Evolutionary conservation across 495 filamentous ascomycete species (phyloP).

Genomic region (Aspergillus taichungensis): DNA sequence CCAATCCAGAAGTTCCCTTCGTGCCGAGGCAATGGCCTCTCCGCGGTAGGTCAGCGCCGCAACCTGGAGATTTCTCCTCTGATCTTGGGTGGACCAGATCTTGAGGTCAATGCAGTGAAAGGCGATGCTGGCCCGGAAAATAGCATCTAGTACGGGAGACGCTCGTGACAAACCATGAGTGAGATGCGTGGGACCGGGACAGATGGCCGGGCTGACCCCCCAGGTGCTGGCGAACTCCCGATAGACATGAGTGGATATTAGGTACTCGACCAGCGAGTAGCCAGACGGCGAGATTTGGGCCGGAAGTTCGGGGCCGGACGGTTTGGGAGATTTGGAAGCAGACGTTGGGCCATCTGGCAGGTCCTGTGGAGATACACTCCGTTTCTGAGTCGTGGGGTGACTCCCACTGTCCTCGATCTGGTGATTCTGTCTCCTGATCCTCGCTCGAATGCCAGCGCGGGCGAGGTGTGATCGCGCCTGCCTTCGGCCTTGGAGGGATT

Average conservation of each 20-base stretch:
- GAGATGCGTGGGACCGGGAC: constrained; percentile 4
- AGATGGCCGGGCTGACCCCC: constrained; percentile 6
- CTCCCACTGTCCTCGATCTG: background rate
- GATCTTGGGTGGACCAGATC: background rate
- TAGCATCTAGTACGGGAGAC: background rate
- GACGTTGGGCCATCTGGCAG: too few species aligned
- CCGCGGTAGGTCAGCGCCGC: constrained; percentile 5
- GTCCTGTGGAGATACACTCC: too few species aligned
- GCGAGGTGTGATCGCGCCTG: constrained; percentile 3
- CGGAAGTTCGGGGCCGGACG: background rate
- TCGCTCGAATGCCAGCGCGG: background rate
- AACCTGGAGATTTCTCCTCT: constrained; percentile 1
- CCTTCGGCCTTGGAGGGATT: background rate
- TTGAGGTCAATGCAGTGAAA: constrained; percentile 1
- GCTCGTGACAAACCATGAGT: constrained; percentile 1
- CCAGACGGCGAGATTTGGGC: background rate
- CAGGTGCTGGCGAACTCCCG: constrained; percentile 1
- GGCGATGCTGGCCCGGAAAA: background rate
- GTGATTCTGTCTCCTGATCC: background rate
- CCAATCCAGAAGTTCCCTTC: background rate
- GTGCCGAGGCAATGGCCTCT: constrained; percentile 4
- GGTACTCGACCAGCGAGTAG: background rate
- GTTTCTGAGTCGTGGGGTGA: too few species aligned
- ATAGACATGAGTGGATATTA: background rate
- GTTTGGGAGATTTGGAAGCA: too few species aligned